These are phyloP conservation scores for Coemansia interrupta DNA, from an alignment of 192 early-diverging fungal genomes.

Conservation along the genomic window DNA sequence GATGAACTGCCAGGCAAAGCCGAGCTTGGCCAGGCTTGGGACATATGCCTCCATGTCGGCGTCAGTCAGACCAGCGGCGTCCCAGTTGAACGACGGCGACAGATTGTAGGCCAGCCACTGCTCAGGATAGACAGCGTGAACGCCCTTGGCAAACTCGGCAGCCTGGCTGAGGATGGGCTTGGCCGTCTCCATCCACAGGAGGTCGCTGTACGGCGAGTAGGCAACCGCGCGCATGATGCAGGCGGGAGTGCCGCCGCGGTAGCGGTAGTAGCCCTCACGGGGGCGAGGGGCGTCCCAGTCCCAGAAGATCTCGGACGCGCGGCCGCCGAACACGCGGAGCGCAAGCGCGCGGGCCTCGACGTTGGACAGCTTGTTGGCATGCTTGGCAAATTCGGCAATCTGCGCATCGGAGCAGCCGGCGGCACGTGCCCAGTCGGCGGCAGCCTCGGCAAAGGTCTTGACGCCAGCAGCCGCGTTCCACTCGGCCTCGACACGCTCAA, in stretches of 20 bases:
- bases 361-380: constrained; percentile 68
- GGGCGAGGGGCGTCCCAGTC: constrained; percentile 86
- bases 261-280: constrained; percentile 96
- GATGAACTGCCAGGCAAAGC: constrained; percentile 98
- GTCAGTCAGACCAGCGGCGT: constrained; percentile 91
- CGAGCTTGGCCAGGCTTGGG: constrained; percentile 76
- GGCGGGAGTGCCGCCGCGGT: constrained; percentile 89
- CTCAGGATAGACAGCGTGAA: constrained; percentile 72
- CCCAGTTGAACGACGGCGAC: constrained; percentile 98
- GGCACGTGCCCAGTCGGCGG: constrained; percentile 62
- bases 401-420: constrained; percentile 41
- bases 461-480: constrained; percentile 79
- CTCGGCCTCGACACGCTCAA: constrained; percentile 78
- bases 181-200: constrained; percentile 98
- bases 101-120: constrained; percentile 94
- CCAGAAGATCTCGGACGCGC: constrained; percentile 62
- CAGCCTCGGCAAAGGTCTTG: constrained; percentile 78
- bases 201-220: constrained; percentile 85
- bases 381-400: constrained; percentile 45
- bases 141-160: constrained; percentile 82
- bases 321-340: constrained; percentile 53
- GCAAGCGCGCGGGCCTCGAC: constrained; percentile 77
- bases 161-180: constrained; percentile 91
- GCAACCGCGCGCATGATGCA: constrained; percentile 79
- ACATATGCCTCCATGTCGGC: constrained; percentile 83